Base-by-base conservation (phyloP, 2,329 filamentous ascomycete species). In the Exophiala alcalophila region DNA sequence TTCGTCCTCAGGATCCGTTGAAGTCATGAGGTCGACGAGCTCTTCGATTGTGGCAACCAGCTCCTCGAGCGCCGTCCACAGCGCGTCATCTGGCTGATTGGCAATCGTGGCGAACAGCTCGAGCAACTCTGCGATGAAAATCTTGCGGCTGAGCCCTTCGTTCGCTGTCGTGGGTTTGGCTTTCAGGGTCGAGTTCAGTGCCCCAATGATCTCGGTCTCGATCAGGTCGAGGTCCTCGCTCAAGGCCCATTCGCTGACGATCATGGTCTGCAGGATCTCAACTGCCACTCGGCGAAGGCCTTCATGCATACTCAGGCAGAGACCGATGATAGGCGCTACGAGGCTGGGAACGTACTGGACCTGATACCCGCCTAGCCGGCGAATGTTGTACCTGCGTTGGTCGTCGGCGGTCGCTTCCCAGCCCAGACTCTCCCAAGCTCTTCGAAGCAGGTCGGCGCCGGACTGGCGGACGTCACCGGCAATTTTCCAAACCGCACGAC, bases 401-500 rank as follows among this genome's bases (percentile, higher is more conserved):
- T 96, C 90, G 46, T 97, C 91, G 1, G 74, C 65, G 21, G 77
- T 86, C 0, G 88, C 87, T 57, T 98, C 91, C 92, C 92, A 98
- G 9, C 94, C 92, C 49, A 98, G 94, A 12, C 89, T 86, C 60
- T 95, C 87, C 92, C 92, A 98, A 4, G 85, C 91, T 19, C 80
- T 78, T 48, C 84, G 80, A 23, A 98, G 71, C 6, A 98, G 72
- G 36, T 91, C 86, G 3, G 92, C 91, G 11, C 94, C 92, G 53
- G 88, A 78, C 63, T 97, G 90, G 42, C 92, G 79, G 36, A 98
- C 88, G 66, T 98, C 94, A 4, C 92, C 92, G 3, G 91, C 92
- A 61, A 98, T 96, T 69, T 97, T 98, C 92, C 94, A 98, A 1
- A 97, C 91, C 1, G 92, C 91, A 41, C 92, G 76, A 31, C 92